Evolutionary conservation across 768 basidiomycete species (phyloP).

Genomic region (Kwoniella mangroviensis): DNA sequence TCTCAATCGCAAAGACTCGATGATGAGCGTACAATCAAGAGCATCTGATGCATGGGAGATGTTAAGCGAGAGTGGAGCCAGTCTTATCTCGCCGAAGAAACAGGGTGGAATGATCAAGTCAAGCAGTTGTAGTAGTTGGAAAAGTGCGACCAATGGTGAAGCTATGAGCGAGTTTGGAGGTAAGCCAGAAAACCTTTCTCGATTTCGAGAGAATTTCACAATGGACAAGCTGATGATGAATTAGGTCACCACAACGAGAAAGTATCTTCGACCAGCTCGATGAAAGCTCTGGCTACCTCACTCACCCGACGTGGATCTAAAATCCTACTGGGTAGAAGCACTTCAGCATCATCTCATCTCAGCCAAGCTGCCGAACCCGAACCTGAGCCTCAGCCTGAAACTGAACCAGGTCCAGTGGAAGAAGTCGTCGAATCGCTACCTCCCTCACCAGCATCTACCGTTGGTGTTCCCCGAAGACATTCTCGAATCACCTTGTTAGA

Average conservation of each 20-base stretch:
- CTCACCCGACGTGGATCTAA: slow-evolving; percentile 28
- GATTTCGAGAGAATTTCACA: not conserved
- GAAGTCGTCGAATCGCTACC: slow-evolving; percentile 24
- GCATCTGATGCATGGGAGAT: slow-evolving; percentile 46
- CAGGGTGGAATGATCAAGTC: slow-evolving; percentile 25
- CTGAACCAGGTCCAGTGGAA: slow-evolving; percentile 26
- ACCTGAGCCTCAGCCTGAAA: not conserved
- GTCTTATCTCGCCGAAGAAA: slow-evolving; percentile 40
- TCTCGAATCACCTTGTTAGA: slow-evolving; percentile 39
- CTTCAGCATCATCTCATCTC: slow-evolving; percentile 25
- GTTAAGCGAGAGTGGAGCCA: slow-evolving; percentile 43
- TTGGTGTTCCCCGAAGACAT: slow-evolving; percentile 49
- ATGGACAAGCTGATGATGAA: too few relatives aligned
- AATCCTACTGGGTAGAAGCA: slow-evolving; percentile 28
- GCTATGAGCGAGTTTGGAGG: slow-evolving; percentile 45
- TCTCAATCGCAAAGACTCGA: slow-evolving; percentile 20
- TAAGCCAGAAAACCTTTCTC: slow-evolving; percentile 4
- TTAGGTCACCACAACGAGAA: slow-evolving; percentile 15
- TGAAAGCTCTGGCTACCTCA: slow-evolving; percentile 33
- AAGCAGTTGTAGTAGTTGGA: slow-evolving; percentile 43
- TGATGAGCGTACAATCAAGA: slow-evolving; percentile 20
- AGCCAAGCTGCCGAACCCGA: slow-evolving; percentile 11
- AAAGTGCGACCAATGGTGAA: slow-evolving; percentile 50
- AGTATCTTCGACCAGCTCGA: slow-evolving; percentile 19
- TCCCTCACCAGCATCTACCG: slow-evolving; percentile 51